Conservation (phyloP, 1,284 basidiomycete genomes). For the Papiliotrema terrestris region DNA sequence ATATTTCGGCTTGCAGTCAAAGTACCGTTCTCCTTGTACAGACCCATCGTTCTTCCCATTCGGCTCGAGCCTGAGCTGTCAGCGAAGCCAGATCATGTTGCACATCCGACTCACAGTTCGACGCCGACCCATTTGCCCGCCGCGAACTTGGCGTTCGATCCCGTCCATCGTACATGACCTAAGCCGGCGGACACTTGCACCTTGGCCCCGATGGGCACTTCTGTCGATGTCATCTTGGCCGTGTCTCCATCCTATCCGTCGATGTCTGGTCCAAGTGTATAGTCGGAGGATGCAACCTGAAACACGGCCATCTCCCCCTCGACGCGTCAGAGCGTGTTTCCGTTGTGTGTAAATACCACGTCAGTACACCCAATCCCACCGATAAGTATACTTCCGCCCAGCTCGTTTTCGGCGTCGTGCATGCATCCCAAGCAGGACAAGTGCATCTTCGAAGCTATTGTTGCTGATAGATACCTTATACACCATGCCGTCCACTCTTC, state of each 20-base stretch:
- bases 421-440: no score
- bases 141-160: conserved; percentile 75
- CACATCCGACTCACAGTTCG: conserved; percentile 59
- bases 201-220: conserved; percentile 40
- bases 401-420: background rate
- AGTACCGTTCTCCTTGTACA: conserved; percentile 79
- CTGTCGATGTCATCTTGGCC: conserved; percentile 33
- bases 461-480: background rate
- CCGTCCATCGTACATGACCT: conserved; percentile 83
- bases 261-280: background rate
- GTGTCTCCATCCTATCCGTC: background rate
- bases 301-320: background rate
- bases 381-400: conserved; percentile 1
- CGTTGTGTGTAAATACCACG: background rate
- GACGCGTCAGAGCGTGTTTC: background rate
- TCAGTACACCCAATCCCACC: background rate
- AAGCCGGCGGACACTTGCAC: conserved; percentile 74
- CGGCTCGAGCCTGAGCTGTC: conserved; percentile 51
- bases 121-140: conserved; percentile 93
- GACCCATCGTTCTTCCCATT: conserved; percentile 96
- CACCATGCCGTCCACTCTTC: conserved; percentile 29
- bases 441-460: background rate
- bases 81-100: background rate
- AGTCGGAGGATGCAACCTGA: background rate
- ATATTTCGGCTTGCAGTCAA: conserved; percentile 68